These are phyloP conservation scores for Solanum tarijense DNA, from an alignment of 257 asterid species.

Conservation along the genomic window DNA sequence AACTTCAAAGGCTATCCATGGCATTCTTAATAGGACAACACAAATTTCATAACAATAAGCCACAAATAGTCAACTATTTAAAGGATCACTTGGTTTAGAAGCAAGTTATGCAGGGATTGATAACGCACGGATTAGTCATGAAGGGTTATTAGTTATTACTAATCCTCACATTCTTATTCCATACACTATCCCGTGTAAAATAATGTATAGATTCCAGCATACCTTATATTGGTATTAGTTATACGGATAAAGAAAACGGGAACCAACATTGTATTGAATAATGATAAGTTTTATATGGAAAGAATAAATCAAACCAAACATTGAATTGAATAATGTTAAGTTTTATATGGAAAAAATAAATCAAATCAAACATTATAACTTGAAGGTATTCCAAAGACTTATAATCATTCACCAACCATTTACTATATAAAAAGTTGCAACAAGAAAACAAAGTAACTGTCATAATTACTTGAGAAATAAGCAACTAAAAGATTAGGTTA, in stretches of 20 bases:
- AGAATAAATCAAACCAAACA: neutral
- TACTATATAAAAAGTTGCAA: neutral
- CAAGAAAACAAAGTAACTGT: neutral
- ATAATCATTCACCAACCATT: neutral
- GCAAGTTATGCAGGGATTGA: neutral
- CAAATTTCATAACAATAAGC: neutral
- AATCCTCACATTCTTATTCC: neutral
- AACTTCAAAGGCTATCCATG: neutral
- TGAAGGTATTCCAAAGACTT: neutral
- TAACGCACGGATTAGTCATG: neutral
- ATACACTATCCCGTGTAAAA: neutral
- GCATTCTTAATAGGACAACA: neutral
- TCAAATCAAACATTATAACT: neutral
- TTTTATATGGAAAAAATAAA: neutral
- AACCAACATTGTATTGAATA: neutral
- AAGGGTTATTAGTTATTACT: neutral
- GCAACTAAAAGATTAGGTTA: conserved; percentile 1
- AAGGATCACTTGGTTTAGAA: neutral
- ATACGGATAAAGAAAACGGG: neutral
- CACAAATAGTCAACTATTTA: neutral
- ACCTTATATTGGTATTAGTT: neutral
- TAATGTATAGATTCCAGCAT: neutral
- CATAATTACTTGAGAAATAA: neutral
- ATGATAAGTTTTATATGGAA: neutral
- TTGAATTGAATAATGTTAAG: neutral